Evolutionary conservation across 805 yeast genomes (phyloP).

Genomic region (Peterozyma toletana): DNA sequence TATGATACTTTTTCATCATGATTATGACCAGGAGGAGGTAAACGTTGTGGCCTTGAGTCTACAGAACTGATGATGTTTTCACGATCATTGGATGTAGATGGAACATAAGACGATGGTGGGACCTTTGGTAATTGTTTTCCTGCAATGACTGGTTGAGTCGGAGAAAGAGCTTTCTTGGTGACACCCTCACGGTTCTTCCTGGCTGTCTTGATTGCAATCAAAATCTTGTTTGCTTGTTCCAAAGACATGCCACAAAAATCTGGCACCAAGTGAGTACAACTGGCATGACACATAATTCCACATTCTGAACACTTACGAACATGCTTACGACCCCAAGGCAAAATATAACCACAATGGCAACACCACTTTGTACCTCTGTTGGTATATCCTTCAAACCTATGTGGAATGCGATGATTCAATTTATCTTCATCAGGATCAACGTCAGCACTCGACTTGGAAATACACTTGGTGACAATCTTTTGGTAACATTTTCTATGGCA

Average conservation of each 20-base stretch:
- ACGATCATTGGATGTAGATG: too few relatives aligned
- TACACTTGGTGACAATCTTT: slow-evolving; percentile 78
- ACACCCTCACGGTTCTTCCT: slow-evolving; percentile 23
- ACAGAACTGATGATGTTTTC: too few relatives aligned
- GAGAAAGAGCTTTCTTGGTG: slow-evolving; percentile 9
- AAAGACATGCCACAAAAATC: slow-evolving; percentile 98
- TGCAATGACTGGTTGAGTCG: slow-evolving; percentile 8
- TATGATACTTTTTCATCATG: too few relatives aligned
- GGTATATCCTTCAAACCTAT: slow-evolving; percentile 85
- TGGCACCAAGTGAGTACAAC: slow-evolving; percentile 91
- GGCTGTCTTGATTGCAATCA: slow-evolving; percentile 76
- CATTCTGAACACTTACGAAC: slow-evolving; percentile 91
- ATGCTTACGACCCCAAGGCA: slow-evolving; percentile 92
- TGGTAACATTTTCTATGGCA: slow-evolving; percentile 79
- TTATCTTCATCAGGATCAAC: slow-evolving; percentile 67
- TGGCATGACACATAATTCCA: slow-evolving; percentile 90
- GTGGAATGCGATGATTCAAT: slow-evolving; percentile 94
- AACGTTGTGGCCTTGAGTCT: too few relatives aligned
- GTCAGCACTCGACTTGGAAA: slow-evolving; percentile 67
- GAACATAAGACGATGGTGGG: not conserved
- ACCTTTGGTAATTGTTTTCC: slow-evolving; percentile 17
- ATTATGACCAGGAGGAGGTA: too few relatives aligned
- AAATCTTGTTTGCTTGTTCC: slow-evolving; percentile 90
- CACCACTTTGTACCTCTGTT: slow-evolving; percentile 99
- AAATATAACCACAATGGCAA: slow-evolving; percentile 95